phyloP scores from a whole-genome alignment of 805 yeast genomes.

The Candida michaelii region DNA sequence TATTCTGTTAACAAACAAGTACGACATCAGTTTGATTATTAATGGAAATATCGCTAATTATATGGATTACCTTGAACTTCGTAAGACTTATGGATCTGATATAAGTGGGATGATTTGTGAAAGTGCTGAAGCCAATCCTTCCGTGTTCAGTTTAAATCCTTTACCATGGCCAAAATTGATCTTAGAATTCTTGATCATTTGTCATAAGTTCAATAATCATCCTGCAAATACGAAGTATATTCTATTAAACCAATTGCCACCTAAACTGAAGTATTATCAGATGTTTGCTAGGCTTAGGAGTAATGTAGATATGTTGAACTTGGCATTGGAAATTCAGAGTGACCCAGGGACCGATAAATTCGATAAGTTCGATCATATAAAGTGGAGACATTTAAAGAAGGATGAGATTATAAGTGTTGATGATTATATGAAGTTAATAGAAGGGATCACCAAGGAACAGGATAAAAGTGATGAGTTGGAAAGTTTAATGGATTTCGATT shows the following conservation, averaged over 20 bases:
- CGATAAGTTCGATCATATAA: constrained; percentile 30
- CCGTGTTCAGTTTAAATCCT: constrained; percentile 57
- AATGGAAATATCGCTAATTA: constrained; percentile 73
- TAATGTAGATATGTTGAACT: constrained; percentile 45
- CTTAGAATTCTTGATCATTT: constrained; percentile 55
- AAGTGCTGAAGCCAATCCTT: constrained; percentile 82
- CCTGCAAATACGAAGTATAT: constrained; percentile 79
- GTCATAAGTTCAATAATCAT: constrained; percentile 58
- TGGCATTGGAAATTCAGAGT: constrained; percentile 35
- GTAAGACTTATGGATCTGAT: constrained; percentile 45
- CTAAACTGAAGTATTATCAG: constrained; percentile 62
- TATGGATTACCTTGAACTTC: constrained; percentile 53
- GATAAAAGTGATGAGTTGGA: constrained; percentile 38
- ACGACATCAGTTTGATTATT: constrained; percentile 70
- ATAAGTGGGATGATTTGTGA: constrained; percentile 95
- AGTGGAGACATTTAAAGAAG: constrained; percentile 32
- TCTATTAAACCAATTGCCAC: constrained; percentile 75
- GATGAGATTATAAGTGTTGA: constrained; percentile 20
- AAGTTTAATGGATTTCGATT: constrained; percentile 14
- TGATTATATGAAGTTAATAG: constrained; percentile 7
- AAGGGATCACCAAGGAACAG: background rate
- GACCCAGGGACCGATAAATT: constrained; percentile 36
- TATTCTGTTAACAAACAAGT: constrained; percentile 55
- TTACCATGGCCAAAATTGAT: constrained; percentile 56
- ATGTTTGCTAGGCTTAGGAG: constrained; percentile 51